phyloP scores from a whole-genome alignment of 208 protist genomes.

The Entamoeba moshkovskii region DNA sequence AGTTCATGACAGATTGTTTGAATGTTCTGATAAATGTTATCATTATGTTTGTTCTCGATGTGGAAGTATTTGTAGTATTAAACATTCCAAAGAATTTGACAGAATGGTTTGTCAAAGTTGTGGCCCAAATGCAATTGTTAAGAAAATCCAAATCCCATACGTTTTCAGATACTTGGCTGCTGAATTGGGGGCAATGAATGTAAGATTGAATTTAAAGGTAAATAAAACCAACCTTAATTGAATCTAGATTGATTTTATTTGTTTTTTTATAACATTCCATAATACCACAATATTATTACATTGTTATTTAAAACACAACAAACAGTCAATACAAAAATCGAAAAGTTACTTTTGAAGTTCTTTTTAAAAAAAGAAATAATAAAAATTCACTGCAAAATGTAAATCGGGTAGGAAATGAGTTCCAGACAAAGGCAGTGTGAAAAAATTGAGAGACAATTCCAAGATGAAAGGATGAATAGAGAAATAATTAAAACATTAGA shows the following conservation, averaged over 20 bases:
- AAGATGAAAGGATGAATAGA: background rate
- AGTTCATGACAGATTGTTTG: background rate
- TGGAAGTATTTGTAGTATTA: background rate
- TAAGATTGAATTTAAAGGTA: background rate
- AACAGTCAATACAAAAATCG: no score
- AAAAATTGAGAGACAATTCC: background rate
- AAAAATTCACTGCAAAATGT: no score
- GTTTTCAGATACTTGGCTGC: background rate
- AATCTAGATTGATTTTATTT: no score
- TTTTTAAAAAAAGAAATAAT: no score
- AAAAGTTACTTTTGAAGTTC: no score
- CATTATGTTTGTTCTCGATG: background rate
- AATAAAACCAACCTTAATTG: background rate
- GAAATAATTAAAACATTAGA: background rate
- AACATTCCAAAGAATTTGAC: background rate
- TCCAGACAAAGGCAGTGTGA: no score
- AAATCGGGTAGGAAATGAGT: no score
- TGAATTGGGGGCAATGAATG: constrained; percentile 1
- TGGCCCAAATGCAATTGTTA: background rate
- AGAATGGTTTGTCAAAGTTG: background rate
- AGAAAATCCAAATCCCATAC: background rate
- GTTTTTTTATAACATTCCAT: no score
- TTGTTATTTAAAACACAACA: no score
- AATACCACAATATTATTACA: no score
- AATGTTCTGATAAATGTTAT: background rate